Base-by-base conservation (phyloP, 1,284 basidiomycete genomes). In the Marasmius sp. region DNA sequence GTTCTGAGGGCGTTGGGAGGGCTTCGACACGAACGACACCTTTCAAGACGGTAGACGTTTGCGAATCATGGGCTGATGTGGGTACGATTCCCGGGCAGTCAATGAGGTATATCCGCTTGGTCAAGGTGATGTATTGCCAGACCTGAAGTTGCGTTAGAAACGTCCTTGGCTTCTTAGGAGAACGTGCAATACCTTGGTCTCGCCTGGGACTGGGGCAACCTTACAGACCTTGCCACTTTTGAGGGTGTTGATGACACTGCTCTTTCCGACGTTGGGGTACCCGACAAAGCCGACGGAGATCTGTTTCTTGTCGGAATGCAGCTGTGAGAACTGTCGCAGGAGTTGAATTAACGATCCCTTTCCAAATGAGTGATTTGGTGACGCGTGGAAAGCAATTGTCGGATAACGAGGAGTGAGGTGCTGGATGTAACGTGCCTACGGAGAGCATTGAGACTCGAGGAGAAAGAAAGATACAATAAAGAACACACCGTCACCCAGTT, bases 81-180 rank as follows among this genome's bases (percentile, higher is more conserved):
- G 97, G 97, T 1, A 99, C 97, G 74, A 99, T 95, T 64, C 97
- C 97, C 36, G 97, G 97, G 74, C 97, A 99, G 80, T 99, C 97
- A 79, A 99, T 98, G 67, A 99, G 89, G 82, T 98, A 99, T 75
- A 99, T 99, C 64, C 94, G 87, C 64, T 92, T 88, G 70, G 97
- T 98, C 58, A 99, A 82, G 33, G 95, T 94, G 77, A 99, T 97
- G 79, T 99, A 99, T 85, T 99, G 97, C 97, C 97, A 99, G 67
- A 99, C 95, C 89, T 91, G 38, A 8, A 33, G 14, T 14, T 20
- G 41, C 8, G 16, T 11, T n/a, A 34, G 12, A 37, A 16, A 22
- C 11, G 27, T 6, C 20, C 18, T 52, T 18, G 45, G 52, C 38
- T 37, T 36, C 48, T 58, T 27, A 51, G 51, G 45, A 38, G 14